Percentiles rank a stretch among this genome's conserved stretches.
phyloP scores from a whole-genome alignment of 2,329 filamentous ascomycete species.

The Ascocoryne sarcoides region DNA sequence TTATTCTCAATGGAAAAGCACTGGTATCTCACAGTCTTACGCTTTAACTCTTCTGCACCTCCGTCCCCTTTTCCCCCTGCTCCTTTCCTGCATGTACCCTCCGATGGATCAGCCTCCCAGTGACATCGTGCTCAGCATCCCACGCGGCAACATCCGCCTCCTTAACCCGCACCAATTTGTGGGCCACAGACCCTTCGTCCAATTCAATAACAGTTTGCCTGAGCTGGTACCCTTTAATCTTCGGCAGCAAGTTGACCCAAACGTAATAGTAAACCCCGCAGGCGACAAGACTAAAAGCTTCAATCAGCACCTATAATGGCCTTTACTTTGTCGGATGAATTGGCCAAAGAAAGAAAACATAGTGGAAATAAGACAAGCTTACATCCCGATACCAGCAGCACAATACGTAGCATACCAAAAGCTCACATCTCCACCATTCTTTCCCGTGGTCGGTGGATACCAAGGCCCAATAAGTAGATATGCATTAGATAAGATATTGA shows the following conservation, averaged over 20 bases:
- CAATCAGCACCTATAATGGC: not conserved
- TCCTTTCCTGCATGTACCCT: not conserved
- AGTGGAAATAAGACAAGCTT: slow-evolving; percentile 30
- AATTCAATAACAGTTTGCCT: slow-evolving; percentile 45
- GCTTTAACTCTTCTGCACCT: too few relatives aligned
- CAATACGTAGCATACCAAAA: slow-evolving; percentile 69
- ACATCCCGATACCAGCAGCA: slow-evolving; percentile 55
- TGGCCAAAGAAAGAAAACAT: too few relatives aligned
- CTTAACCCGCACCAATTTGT: slow-evolving; percentile 45
- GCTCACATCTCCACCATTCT: slow-evolving; percentile 53
- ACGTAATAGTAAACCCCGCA: slow-evolving; percentile 49
- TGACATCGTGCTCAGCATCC: slow-evolving; percentile 48
- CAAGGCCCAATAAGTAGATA: slow-evolving; percentile 63
- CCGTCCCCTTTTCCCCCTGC: too few relatives aligned
- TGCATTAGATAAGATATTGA: slow-evolving; percentile 50
- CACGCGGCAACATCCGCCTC: slow-evolving; percentile 41
- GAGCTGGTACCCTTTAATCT: slow-evolving; percentile 42
- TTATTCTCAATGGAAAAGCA: too few relatives aligned
- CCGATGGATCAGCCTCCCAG: slow-evolving; percentile 1
- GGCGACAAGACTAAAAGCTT: slow-evolving; percentile 34
- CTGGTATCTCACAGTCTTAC: too few relatives aligned
- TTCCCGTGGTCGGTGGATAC: slow-evolving; percentile 56
- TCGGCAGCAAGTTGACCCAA: slow-evolving; percentile 50
- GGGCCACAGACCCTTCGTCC: slow-evolving; percentile 37
- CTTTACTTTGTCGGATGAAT: too few relatives aligned